Conservation (phyloP, 1,284 basidiomycete genomes). For the Coniferiporia weirii region DNA sequence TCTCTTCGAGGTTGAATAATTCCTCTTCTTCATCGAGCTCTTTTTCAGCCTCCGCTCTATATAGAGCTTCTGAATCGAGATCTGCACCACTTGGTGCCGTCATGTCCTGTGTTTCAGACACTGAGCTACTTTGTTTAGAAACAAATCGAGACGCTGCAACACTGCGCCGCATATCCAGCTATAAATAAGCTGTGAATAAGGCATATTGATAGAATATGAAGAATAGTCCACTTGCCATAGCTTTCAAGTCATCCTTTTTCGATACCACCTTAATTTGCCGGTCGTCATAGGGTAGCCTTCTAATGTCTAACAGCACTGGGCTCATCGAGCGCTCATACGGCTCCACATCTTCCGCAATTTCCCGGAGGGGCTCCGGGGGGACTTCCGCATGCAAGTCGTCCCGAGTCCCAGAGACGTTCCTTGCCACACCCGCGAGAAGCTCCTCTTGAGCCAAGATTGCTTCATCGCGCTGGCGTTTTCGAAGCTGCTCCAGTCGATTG, state of each 20-base stretch:
- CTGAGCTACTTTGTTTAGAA: conserved; percentile 58
- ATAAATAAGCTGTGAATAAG: conserved; percentile 7
- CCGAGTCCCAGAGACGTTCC: conserved; percentile 43
- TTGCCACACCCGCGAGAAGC: conserved; percentile 74
- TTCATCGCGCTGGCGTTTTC: conserved; percentile 92
- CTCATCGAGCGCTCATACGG: conserved; percentile 82
- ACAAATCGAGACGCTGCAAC: conserved; percentile 84
- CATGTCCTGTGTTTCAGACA: conserved; percentile 40
- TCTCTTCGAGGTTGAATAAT: conserved; percentile 86
- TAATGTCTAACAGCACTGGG: conserved; percentile 66
- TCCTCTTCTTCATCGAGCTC: conserved; percentile 96
- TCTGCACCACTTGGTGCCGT: conserved; percentile 65
- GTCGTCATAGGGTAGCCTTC: conserved; percentile 68
- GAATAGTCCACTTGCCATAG: conserved; percentile 49
- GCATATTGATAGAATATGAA: conserved; percentile 5
- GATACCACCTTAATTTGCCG: conserved; percentile 73
- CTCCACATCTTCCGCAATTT: conserved; percentile 58
- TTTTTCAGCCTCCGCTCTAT: conserved; percentile 82
- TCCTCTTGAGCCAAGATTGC: conserved; percentile 91
- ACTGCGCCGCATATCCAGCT: conserved; percentile 73
- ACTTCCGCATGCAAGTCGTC: conserved; percentile 38
- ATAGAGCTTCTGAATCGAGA: conserved; percentile 79
- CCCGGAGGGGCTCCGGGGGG: conserved; percentile 30
- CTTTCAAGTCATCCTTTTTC: conserved; percentile 58
- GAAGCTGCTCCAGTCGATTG: conserved; percentile 92